These are phyloP conservation scores for Claviceps arundinis DNA, from an alignment of 2,329 filamentous ascomycete genomes.

Conservation along the genomic window DNA sequence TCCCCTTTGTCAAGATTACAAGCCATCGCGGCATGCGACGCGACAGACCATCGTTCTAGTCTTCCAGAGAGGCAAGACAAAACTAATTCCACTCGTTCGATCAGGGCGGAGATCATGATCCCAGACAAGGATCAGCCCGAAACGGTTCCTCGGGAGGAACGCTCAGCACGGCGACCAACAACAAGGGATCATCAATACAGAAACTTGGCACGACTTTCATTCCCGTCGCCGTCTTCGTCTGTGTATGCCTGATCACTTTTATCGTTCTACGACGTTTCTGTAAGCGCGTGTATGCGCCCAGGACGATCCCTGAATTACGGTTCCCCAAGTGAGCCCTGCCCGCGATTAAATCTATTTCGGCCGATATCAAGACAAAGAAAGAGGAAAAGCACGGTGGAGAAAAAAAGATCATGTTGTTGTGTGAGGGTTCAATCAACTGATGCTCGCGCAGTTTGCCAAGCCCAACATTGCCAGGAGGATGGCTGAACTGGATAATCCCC, in stretches of 20 bases:
- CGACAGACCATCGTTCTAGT: background rate
- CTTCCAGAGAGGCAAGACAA: background rate
- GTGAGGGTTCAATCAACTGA: background rate
- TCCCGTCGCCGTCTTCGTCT: slow-evolving; percentile 37
- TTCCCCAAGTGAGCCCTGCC: slow-evolving; percentile 20
- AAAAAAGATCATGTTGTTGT: background rate
- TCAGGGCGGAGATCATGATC: slow-evolving; percentile 12
- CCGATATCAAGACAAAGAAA: background rate
- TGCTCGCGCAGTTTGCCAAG: slow-evolving; percentile 37
- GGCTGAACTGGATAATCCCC: slow-evolving; percentile 53
- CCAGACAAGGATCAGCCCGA: slow-evolving; percentile 21
- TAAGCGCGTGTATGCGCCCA: slow-evolving; percentile 41
- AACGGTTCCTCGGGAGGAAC: slow-evolving; percentile 22
- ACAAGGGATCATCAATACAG: slow-evolving; percentile 21
- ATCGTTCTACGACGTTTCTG: slow-evolving; percentile 31
- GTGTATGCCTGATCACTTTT: slow-evolving; percentile 37
- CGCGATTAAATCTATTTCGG: background rate
- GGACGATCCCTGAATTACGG: slow-evolving; percentile 35
- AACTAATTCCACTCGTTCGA: background rate
- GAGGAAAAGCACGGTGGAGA: background rate
- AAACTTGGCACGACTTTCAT: slow-evolving; percentile 37
- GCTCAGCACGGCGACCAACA: slow-evolving; percentile 18
- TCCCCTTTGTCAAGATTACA: background rate
- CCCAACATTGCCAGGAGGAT: slow-evolving; percentile 43
- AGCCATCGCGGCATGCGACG: background rate